Evolutionary conservation across 169 alveolate species (phyloP), one percentile per base, ranked within the genome.

Genomic region (Plasmodium reichenowi): DNA sequence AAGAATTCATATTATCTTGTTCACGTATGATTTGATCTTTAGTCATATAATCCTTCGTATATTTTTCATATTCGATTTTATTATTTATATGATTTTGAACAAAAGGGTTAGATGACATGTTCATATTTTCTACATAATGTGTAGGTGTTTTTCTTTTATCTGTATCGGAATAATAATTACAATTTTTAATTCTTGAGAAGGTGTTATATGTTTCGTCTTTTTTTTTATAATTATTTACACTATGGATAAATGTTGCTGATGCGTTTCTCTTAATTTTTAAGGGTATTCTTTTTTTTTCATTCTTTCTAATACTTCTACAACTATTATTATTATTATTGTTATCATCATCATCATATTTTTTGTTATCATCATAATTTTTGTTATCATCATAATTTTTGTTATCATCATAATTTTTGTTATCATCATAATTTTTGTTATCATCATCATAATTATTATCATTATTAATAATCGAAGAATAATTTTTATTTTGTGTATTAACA

Each of bases 111-210:
- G 5, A 2, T 20, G n/a, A 15, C 9, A 10, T 15, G 26, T 15
- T 20, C 5, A 17, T 59, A 60, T 22, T 17, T 2, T 15, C n/a
- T 1, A 54, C 17, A 17, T 10, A 29, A 9, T 12, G 6, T 20
- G 24, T 1, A 26, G 15, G 1, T 38, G 8, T 59, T 22, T 59
- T 7, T 38, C 20, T 58, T 12, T 15, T 74, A 47, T 59, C 88
- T 6, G 88, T 13, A 17, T 74, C 88, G 13, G 88, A 74, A 15
- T 58, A 74, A 26, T 59, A 58, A 13, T 59, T 32, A 2, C 5
- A 20, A 13, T 48, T 32, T 74, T 74, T 56, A 24, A 59, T 32
- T 59, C 3, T 56, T 17, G 62, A 24, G 12, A 38, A 0, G 12
- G 58, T 56, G 12, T 17, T 5, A 0, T 0, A 38, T 13, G 0